Base-by-base conservation (phyloP, 2,329 filamentous ascomycete species). In the Botrytis cinerea region DNA sequence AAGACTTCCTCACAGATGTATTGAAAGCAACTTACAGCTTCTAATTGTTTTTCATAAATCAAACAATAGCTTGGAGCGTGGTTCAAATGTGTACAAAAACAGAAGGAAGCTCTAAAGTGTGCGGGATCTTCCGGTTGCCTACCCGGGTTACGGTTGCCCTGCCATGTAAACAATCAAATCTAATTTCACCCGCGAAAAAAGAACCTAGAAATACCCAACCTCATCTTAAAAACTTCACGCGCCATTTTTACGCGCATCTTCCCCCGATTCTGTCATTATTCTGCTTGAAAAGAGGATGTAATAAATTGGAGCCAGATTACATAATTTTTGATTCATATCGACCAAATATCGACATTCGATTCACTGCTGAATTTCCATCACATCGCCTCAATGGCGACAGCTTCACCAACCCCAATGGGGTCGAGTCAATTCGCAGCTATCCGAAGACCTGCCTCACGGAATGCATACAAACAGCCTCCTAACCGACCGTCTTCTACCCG, bases 331-430 rank as follows among this genome's bases (percentile, higher is more conserved):
- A 69, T 67, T 60, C 57, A 72, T 45, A 68, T 71, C 73, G 51
- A 74, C 35, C 61, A 38, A 73, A 59, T 71, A 71, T 67, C 57
- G 51, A 40, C 61, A 73, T 43, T 62, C 57, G 35, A 46, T 35
- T 32, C 59, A 62, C 62, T 51, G 18, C 32, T 45, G 48, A 54
- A 63, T 25, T 40, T 63, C 22, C 43, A 38, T n/a, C 66, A 68
- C 16, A 57, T 40, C 25, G 48, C 32, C 60, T 38, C 59, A 76
- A 88, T 88, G 87, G 83, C 87, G 74, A 83, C 85, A 71, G 84
- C 83, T 76, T 89, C 87, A 77, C 87, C 87, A 72, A 89, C 88
- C 8, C 87, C 89, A 51, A 83, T 86, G 79, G 85, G 84, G 76
- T 83, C 84, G 35, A 84, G 82, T 77, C 83, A 85, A 78, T 85